Percentiles rank a stretch among this genome's conserved stretches.
Conservation (phyloP, 2,329 filamentous ascomycete species). For the Neurospora crassa region DNA sequence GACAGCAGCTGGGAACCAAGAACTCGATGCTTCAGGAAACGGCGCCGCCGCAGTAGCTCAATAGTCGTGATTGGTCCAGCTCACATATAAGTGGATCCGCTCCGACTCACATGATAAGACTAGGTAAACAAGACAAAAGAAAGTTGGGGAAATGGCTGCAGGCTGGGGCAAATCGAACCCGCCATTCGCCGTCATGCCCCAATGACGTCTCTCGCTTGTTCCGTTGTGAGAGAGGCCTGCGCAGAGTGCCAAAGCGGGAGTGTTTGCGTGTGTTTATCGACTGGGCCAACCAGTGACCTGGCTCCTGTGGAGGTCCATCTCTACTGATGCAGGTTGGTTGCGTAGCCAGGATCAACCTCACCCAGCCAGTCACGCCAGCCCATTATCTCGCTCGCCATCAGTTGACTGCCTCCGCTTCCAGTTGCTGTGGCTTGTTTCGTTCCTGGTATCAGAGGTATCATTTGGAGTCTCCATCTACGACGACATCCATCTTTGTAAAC, state of each 20-base stretch:
- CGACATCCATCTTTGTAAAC: neutral
- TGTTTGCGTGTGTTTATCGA: neutral
- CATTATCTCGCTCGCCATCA: neutral
- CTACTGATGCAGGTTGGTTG: neutral
- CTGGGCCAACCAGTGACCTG: neutral
- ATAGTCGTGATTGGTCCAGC: neutral
- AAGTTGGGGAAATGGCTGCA: neutral
- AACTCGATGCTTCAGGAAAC: neutral
- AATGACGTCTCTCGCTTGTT: neutral
- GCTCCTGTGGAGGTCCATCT: neutral
- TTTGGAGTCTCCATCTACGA: neutral
- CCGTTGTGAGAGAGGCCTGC: neutral
- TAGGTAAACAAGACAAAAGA: neutral
- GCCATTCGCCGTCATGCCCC: neutral
- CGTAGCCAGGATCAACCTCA: neutral
- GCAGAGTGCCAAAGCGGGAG: neutral
- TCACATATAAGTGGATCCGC: neutral
- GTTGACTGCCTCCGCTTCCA: neutral
- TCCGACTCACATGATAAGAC: slow-evolving; percentile 5
- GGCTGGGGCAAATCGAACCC: neutral
- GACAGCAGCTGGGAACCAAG: neutral
- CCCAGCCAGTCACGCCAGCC: neutral
- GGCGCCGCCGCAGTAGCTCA: neutral
- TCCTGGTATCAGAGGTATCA: neutral
- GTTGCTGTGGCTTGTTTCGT: neutral